Percentiles rank a stretch among this genome's conserved stretches.
Conservation (phyloP, 2,329 filamentous ascomycete species). For the Chalara sp. region DNA sequence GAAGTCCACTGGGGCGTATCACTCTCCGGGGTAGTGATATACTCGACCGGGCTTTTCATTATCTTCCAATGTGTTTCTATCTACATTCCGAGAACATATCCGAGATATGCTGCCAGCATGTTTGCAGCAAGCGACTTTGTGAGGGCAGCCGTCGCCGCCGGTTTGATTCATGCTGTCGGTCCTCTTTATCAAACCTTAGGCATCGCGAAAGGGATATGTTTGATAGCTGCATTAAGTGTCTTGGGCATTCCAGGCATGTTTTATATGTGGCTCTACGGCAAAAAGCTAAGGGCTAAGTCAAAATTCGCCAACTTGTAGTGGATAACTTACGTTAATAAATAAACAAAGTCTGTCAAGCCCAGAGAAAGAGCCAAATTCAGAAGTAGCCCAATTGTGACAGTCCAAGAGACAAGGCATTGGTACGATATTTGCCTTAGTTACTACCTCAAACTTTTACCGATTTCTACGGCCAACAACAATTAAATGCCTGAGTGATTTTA, state of each 20-base stretch:
- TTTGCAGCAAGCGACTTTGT: constrained; percentile 57
- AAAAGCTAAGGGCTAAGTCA: too few species aligned
- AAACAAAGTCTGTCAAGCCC: too few species aligned
- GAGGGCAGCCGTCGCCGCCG: constrained; percentile 50
- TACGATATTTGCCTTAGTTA: too few species aligned
- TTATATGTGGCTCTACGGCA: too few species aligned
- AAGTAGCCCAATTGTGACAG: too few species aligned
- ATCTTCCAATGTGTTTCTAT: constrained; percentile 55
- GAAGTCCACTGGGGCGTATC: constrained; percentile 48
- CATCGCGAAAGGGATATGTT: constrained; percentile 46
- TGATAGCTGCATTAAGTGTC: constrained; percentile 48
- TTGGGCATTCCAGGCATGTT: constrained; percentile 34
- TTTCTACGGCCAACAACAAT: too few species aligned
- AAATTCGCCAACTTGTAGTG: too few species aligned
- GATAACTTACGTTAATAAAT: too few species aligned
- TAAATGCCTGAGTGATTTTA: too few species aligned
- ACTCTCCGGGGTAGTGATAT: constrained; percentile 50
- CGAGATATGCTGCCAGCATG: constrained; percentile 48
- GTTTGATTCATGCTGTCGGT: constrained; percentile 50
- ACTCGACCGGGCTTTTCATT: constrained; percentile 44
- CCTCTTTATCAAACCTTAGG: constrained; percentile 55
- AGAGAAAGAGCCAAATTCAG: too few species aligned
- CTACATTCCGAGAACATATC: constrained; percentile 50
- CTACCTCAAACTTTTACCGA: too few species aligned
- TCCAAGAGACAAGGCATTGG: too few species aligned